phyloP scores from a whole-genome alignment of 768 basidiomycete species.

The Phylloporus sp. region DNA sequence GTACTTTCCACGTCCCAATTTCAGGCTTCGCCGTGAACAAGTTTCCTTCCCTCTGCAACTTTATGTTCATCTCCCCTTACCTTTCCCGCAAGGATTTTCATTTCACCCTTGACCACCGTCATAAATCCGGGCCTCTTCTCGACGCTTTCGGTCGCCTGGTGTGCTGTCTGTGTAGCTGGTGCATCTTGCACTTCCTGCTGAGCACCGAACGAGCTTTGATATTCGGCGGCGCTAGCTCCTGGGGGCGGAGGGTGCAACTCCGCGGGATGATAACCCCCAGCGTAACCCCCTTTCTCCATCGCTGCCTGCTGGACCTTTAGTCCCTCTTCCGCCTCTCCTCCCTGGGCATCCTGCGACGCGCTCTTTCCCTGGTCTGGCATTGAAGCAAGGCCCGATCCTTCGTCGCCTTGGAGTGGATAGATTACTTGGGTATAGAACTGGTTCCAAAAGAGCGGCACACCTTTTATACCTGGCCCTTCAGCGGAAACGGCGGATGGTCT shows the following conservation, averaged over 20 bases:
- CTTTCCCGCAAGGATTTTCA: constrained; percentile 31
- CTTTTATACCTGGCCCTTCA: not conserved
- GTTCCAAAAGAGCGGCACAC: constrained; percentile 4
- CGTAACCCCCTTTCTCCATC: constrained; percentile 3
- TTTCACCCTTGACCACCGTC: constrained; percentile 32
- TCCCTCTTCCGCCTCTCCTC: constrained; percentile 2
- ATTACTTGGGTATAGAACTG: not conserved
- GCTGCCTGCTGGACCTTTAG: not conserved
- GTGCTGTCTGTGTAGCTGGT: not conserved
- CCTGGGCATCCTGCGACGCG: not conserved
- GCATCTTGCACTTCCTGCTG: not conserved
- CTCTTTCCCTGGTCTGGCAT: not conserved
- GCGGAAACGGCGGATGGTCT: not conserved
- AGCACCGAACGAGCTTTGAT: not conserved
- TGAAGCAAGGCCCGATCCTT: not conserved
- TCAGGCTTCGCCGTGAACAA: constrained; percentile 26
- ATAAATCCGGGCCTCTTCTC: constrained; percentile 28
- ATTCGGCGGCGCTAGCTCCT: constrained; percentile 16
- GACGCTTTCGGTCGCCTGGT: not conserved
- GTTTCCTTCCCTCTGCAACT: constrained; percentile 26
- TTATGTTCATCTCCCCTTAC: constrained; percentile 27
- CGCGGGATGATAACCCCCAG: constrained; percentile 27
- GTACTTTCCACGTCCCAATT: not conserved
- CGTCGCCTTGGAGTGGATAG: not conserved
- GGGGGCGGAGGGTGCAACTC: constrained; percentile 26